Base-by-base conservation (phyloP, 306 rosid species). In the Medicago arabica region DNA sequence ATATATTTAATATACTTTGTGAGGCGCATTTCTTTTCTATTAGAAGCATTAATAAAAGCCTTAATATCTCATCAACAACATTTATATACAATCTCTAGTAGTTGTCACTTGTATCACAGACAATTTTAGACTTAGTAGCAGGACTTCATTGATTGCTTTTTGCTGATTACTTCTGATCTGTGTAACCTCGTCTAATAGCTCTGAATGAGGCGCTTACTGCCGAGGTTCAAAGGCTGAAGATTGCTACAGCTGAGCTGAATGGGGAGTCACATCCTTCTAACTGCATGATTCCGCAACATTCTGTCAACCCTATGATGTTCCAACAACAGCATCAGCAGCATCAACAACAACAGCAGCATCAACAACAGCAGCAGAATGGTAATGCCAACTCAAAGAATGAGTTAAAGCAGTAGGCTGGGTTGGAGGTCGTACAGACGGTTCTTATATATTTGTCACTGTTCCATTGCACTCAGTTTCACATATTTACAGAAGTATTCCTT, bases 201-300 rank as follows among this genome's bases (percentile, higher is more conserved):
- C 85, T 94, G 70, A 91, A 91, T 17, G 98, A 91, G 81, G 96
- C 98, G 19, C 81, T 94, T 50, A 94, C 96, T 6, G 78, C 92
- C n/a, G 98, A 94, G 83, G 98, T 94, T 75, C 98, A 90, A 83
- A 86, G 96, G 72, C 87, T 91, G 71, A 94, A 94, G 85, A 36
- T 94, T 28, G 94, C 97, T 39, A 88, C 94, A 3, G 75, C 92
- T 7, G 97, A 91, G 73, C 23, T 91, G 71, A 84, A 80, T 12
- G 91, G 89, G 1, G 95, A 93, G 2, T 85, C 90, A 7, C 90
- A 75, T 53, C 75, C 86, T 80, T 84, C 96, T n/a, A 85, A 82
- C 85, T 62, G 83, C 80, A 74, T 87, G 87, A 75, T 81, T 59
- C 76, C 81, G 0, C 92, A 86, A 75, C 85, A 78, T 84, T 87